Conservation (phyloP, 768 basidiomycete genomes). For the Lepiota subincarnata region DNA sequence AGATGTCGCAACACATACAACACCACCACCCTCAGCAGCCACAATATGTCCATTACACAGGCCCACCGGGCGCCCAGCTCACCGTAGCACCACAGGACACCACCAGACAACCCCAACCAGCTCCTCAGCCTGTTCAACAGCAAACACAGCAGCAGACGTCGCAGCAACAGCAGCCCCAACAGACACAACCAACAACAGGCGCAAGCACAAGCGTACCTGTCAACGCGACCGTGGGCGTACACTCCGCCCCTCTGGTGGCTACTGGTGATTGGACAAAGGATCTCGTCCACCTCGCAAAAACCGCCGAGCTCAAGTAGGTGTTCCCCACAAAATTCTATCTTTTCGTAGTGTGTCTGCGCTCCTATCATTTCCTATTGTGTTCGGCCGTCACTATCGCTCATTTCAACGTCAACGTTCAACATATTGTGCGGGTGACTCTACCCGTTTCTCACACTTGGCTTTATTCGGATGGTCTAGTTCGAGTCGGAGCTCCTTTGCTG, state of each 20-base stretch:
- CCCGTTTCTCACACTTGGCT: not conserved
- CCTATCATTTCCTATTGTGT: not conserved
- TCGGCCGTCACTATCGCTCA: not conserved
- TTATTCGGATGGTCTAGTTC: not conserved
- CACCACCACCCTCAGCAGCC: conserved; percentile 29
- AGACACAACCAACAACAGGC: conserved; percentile 15
- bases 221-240: conserved; percentile 2
- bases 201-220: conserved; percentile 25
- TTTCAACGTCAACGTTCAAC: not conserved
- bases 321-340: not conserved
- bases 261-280: conserved; percentile 87
- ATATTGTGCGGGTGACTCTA: too few species aligned
- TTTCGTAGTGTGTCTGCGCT: not conserved
- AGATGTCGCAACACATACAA: conserved; percentile 44
- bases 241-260: conserved; percentile 53
- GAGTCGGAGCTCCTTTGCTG: not conserved
- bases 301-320: conserved; percentile 82
- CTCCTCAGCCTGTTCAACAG: conserved; percentile 21
- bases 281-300: conserved; percentile 81
- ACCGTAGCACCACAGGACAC: conserved; percentile 20
- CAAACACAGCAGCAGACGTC: conserved; percentile 13
- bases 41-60: conserved; percentile 36
- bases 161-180: conserved; percentile 16
- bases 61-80: conserved; percentile 22
- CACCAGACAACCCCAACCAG: conserved; percentile 28